Conservation (phyloP, 164 flowering plant species). For the Macadamia integrifolia region DNA sequence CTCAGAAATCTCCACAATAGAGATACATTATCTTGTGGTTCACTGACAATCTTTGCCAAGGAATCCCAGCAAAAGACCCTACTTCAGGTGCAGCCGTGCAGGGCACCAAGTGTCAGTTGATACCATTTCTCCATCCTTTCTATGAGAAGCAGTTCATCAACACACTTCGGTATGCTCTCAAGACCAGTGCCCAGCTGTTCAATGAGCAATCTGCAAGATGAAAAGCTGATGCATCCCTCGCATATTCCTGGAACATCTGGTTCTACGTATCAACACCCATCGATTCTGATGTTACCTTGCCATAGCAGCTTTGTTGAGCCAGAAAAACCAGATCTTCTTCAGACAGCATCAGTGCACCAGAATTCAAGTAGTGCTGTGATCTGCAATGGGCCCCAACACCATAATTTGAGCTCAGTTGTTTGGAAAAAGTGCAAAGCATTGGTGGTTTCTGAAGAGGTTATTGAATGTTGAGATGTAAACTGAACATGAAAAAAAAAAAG, state of each 20-base stretch:
- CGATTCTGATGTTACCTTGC: slow-evolving; percentile 16
- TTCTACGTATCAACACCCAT: slow-evolving; percentile 6
- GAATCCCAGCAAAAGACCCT: no score
- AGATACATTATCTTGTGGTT: no score
- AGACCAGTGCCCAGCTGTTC: background rate
- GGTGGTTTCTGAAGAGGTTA: background rate
- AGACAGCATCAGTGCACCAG: slow-evolving; percentile 41
- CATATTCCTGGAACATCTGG: background rate
- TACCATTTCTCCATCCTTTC: no score
- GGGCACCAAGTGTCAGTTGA: no score
- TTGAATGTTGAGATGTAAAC: background rate
- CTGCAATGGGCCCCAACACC: slow-evolving; percentile 28
- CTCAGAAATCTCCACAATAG: no score
- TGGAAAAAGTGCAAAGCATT: background rate
- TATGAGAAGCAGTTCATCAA: no score
- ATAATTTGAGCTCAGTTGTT: background rate
- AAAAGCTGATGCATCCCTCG: background rate
- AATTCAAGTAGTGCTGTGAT: slow-evolving; percentile 64
- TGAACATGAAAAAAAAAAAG: background rate
- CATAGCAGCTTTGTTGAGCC: slow-evolving; percentile 26
- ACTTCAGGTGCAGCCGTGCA: no score
- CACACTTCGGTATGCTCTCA: background rate
- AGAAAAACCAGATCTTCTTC: slow-evolving; percentile 55
- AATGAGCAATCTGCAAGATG: background rate
- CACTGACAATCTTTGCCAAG: no score